Conservation (phyloP, 495 filamentous ascomycete species). For the Podospora anserina region DNA sequence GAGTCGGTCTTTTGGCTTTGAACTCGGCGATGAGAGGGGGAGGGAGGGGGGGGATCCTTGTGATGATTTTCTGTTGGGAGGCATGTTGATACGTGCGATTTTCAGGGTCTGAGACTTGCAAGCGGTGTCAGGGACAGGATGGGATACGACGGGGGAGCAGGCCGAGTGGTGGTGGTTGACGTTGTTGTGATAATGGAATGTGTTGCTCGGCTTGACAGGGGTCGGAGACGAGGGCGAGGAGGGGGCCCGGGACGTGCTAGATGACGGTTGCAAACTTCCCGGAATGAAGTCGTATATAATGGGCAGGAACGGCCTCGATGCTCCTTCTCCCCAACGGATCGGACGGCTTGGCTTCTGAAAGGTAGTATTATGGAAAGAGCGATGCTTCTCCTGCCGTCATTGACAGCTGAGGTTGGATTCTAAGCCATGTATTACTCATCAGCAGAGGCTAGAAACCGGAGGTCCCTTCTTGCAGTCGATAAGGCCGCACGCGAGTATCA, state of each 20-base stretch:
- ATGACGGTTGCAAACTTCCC: background rate
- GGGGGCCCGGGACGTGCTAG: background rate
- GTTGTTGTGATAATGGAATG: background rate
- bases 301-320: background rate
- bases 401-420: background rate
- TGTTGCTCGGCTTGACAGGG: background rate
- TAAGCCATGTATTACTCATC: background rate
- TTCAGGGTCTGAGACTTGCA: slow-evolving; percentile 1
- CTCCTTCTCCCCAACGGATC: background rate
- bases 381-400: background rate
- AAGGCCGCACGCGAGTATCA: background rate
- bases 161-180: background rate
- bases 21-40: background rate
- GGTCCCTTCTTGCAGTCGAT: background rate
- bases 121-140: background rate
- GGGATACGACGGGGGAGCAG: background rate
- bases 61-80: background rate
- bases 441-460: background rate
- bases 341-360: background rate
- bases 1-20: background rate
- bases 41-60: background rate
- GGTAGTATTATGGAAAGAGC: background rate
- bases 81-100: background rate
- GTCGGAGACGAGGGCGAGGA: background rate
- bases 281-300: background rate